Conservation (phyloP, 176 grass and related monocot genomes). For the Neostapfia colusana region DNA sequence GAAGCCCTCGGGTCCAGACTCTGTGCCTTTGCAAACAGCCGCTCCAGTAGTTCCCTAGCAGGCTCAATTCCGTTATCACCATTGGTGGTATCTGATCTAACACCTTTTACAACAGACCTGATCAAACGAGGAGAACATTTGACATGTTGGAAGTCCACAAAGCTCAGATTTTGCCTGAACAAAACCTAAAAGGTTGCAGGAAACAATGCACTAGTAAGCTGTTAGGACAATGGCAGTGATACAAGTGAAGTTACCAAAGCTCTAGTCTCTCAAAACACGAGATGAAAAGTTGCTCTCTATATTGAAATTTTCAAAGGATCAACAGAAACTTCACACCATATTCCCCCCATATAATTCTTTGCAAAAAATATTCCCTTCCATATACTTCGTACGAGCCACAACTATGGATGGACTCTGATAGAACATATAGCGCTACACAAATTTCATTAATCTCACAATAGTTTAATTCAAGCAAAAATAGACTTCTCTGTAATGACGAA, state of each 20-base stretch:
- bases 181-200: constrained; percentile 40
- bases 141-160: constrained; percentile 42
- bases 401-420: not conserved
- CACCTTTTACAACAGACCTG: constrained; percentile 48
- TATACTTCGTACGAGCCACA: not conserved
- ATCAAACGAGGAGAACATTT: constrained; percentile 45
- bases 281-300: not conserved
- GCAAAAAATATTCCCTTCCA: not conserved
- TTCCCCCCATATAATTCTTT: not conserved
- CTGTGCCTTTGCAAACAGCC: constrained; percentile 58
- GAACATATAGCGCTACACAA: not conserved
- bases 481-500: not conserved
- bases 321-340: not conserved
- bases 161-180: constrained; percentile 47
- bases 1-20: constrained; percentile 50
- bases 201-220: constrained; percentile 13
- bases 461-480: not conserved
- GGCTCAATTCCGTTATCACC: constrained; percentile 64
- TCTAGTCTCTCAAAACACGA: constrained; percentile 10
- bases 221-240: constrained; percentile 7
- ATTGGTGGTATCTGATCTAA: constrained; percentile 42
- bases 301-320: not conserved
- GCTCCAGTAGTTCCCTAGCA: constrained; percentile 65
- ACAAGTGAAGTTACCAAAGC: not conserved
- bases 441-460: not conserved